These are phyloP conservation scores for Backusella macrospora DNA, from an alignment of 192 early-diverging fungal species.

Conservation along the genomic window DNA sequence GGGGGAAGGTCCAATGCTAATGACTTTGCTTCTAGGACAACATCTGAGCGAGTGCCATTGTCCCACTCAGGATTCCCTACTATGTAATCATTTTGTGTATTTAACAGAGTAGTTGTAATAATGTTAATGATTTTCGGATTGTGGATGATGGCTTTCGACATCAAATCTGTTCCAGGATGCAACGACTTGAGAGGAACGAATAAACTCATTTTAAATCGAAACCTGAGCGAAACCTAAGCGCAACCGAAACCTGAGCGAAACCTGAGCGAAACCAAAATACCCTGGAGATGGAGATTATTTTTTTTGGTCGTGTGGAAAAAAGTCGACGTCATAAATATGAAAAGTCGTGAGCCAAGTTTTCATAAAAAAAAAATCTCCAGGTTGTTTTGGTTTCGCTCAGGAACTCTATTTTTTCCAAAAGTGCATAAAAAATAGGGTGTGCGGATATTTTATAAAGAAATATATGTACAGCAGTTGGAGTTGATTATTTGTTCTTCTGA, in stretches of 20 bases:
- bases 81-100: constrained; percentile 22
- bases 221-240: neutral
- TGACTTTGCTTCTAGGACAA: constrained; percentile 26
- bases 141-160: constrained; percentile 14
- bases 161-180: constrained; percentile 19
- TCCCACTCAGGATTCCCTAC: constrained; percentile 29
- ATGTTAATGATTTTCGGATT: constrained; percentile 25
- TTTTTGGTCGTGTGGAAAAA: no score
- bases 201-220: constrained; percentile 20
- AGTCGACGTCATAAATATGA: no score
- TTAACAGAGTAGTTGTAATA: constrained; percentile 24
- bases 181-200: constrained; percentile 19
- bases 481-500: no score
- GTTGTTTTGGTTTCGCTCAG: no score
- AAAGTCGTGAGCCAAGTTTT: no score
- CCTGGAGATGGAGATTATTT: neutral
- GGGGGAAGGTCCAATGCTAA: constrained; percentile 6
- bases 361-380: no score
- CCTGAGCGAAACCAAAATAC: constrained; percentile 14
- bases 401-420: no score
- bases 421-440: no score
- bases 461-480: no score
- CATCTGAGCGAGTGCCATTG: constrained; percentile 24
- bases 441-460: no score
- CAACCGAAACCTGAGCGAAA: constrained; percentile 13